phyloP scores from a whole-genome alignment of 306 rosid genomes.

The Sesbania bispinosa region DNA sequence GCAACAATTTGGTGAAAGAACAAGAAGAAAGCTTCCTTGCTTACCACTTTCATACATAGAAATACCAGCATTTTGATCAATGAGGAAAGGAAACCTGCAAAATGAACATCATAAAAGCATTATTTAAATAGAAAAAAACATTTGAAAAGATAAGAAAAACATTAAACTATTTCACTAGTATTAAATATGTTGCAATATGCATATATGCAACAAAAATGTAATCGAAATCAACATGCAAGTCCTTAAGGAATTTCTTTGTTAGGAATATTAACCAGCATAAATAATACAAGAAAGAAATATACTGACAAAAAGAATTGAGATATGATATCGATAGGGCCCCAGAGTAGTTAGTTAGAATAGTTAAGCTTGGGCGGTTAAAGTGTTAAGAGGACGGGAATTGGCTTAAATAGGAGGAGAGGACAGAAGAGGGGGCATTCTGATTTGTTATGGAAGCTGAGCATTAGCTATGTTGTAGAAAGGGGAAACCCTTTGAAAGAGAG shows the following conservation, averaged over 20 bases:
- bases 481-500: not conserved
- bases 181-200: not conserved
- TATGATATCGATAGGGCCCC: not conserved
- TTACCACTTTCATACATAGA: conserved; percentile 87
- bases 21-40: conserved; percentile 28
- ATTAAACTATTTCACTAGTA: not conserved
- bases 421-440: not conserved
- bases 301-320: not conserved
- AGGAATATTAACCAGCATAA: not conserved
- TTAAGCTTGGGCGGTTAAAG: not conserved
- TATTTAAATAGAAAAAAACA: not conserved
- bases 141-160: conserved; percentile 7
- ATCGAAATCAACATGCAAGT: not conserved
- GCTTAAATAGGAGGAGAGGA: not conserved
- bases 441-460: not conserved
- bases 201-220: not conserved
- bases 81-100: conserved; percentile 90
- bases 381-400: not conserved
- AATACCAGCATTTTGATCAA: conserved; percentile 61
- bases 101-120: conserved; percentile 4
- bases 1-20: conserved; percentile 12
- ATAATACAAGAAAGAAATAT: not conserved
- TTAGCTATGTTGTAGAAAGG: not conserved
- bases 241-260: not conserved
- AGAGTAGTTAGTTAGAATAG: not conserved